Conservation (phyloP, 495 filamentous ascomycete species). For the Aspergillus diversus region DNA sequence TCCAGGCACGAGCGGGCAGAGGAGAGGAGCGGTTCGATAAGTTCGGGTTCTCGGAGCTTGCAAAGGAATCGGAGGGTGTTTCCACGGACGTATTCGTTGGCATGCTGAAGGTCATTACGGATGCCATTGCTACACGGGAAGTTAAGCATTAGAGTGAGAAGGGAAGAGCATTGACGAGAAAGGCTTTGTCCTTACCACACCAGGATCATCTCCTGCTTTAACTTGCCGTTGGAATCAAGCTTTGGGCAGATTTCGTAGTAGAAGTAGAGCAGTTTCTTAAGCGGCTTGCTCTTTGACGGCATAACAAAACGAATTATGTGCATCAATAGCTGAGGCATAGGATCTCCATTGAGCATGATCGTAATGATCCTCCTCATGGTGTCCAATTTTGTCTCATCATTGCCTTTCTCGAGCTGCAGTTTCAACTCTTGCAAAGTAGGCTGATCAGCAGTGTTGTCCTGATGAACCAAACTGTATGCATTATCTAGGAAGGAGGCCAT, state of each 20-base stretch:
- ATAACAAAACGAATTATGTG: conserved; percentile 99
- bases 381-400: conserved; percentile 93
- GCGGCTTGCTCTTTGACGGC: conserved; percentile 92
- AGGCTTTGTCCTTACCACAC: conserved; percentile 74
- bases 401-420: conserved; percentile 95
- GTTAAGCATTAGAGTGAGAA: conserved; percentile 26
- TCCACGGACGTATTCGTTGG: conserved; percentile 97
- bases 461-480: conserved; percentile 90
- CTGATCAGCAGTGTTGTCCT: conserved; percentile 92
- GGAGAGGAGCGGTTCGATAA: conserved; percentile 93
- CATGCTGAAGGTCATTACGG: conserved; percentile 92
- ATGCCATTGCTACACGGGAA: conserved; percentile 80
- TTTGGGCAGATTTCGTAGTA: conserved; percentile 99
- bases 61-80: conserved; percentile 95
- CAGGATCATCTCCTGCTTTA: conserved; percentile 99
- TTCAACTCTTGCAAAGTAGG: conserved; percentile 89
- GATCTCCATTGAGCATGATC: conserved; percentile 97
- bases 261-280: conserved; percentile 98
- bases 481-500: conserved; percentile 96
- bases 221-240: conserved; percentile 83
- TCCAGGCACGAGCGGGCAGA: conserved; percentile 90
- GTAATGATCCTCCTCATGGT: conserved; percentile 98
- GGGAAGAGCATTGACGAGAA: conserved; percentile 3
- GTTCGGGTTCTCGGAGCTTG: conserved; percentile 94
- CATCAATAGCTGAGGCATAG: conserved; percentile 94